These are phyloP conservation scores for Trichophyton benhamiae DNA, from an alignment of 2,329 filamentous ascomycete species.

Conservation along the genomic window DNA sequence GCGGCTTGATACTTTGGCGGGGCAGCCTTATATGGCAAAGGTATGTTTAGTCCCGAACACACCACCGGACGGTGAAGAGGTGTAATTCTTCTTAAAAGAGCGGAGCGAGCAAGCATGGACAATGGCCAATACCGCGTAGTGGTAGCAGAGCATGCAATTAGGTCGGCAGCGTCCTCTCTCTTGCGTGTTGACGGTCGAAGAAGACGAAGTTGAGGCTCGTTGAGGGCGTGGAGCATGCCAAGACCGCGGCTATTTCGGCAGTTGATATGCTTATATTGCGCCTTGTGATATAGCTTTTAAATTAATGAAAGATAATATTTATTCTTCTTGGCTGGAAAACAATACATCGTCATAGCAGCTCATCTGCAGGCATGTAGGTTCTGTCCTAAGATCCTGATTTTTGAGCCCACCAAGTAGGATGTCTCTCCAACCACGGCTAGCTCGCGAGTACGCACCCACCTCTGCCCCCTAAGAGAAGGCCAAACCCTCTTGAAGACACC, in stretches of 20 bases:
- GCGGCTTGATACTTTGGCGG: constrained; percentile 5
- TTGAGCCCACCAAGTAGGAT: too few species aligned
- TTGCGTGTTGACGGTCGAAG: background rate
- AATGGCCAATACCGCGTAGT: background rate
- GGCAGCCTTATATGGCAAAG: background rate
- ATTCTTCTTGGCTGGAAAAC: too few species aligned
- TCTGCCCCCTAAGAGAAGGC: too few species aligned
- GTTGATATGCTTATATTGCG: too few species aligned
- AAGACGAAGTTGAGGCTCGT: background rate
- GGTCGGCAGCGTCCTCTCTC: background rate
- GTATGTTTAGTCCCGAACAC: background rate
- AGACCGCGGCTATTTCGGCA: background rate
- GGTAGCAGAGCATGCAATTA: background rate
- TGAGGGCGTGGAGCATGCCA: background rate
- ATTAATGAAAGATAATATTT: too few species aligned
- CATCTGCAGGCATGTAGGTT: too few species aligned
- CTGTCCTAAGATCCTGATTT: too few species aligned
- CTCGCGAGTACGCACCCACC: too few species aligned
- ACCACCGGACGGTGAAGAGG: background rate
- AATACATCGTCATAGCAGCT: too few species aligned
- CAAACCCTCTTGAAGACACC: too few species aligned
- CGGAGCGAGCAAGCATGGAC: constrained; percentile 1
- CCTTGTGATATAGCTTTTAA: too few species aligned
- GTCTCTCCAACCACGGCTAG: too few species aligned
- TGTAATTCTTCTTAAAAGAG: background rate